Evolutionary conservation across 352 stramenopile genomes (phyloP).

Genomic region (Phytophthora rubi): DNA sequence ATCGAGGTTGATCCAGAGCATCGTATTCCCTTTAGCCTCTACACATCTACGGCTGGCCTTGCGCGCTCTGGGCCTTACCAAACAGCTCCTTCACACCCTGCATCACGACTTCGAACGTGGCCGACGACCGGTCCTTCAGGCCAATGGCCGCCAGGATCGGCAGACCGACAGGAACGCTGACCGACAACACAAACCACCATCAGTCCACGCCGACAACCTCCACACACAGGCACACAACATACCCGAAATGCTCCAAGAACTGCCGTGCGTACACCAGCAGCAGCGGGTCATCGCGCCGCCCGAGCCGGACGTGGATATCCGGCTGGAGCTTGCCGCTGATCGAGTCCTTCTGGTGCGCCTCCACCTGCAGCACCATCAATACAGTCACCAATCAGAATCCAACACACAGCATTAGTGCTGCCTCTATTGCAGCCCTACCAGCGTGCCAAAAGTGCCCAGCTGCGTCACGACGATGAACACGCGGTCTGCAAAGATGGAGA

Average conservation of each 20-base stretch:
- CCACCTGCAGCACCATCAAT: conserved; percentile 57
- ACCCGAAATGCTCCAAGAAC: conserved; percentile 88
- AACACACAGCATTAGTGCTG: not conserved
- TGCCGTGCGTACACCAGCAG: conserved; percentile 85
- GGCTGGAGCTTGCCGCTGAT: conserved; percentile 82
- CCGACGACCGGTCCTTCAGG: conserved; percentile 77
- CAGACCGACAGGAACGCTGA: conserved; percentile 65
- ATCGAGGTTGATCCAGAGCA: not conserved
- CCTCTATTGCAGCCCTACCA: conserved; percentile 43
- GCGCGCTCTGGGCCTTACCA: conserved; percentile 26
- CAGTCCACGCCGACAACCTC: not conserved
- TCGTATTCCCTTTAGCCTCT: conserved; percentile 6
- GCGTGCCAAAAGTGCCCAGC: conserved; percentile 79
- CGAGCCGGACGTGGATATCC: conserved; percentile 80
- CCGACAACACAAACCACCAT: not conserved
- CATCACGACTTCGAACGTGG: conserved; percentile 81
- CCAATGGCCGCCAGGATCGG: conserved; percentile 77
- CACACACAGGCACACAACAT: conserved; percentile 12
- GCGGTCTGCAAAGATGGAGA: conserved; percentile 84
- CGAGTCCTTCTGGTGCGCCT: conserved; percentile 76
- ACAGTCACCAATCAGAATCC: not conserved
- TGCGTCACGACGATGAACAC: conserved; percentile 86
- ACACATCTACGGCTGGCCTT: conserved; percentile 14
- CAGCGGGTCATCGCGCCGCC: conserved; percentile 80
- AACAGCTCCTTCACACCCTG: conserved; percentile 62